Base-by-base conservation (phyloP, 1,284 basidiomycete species). In the Sporisorium reilianum region DNA sequence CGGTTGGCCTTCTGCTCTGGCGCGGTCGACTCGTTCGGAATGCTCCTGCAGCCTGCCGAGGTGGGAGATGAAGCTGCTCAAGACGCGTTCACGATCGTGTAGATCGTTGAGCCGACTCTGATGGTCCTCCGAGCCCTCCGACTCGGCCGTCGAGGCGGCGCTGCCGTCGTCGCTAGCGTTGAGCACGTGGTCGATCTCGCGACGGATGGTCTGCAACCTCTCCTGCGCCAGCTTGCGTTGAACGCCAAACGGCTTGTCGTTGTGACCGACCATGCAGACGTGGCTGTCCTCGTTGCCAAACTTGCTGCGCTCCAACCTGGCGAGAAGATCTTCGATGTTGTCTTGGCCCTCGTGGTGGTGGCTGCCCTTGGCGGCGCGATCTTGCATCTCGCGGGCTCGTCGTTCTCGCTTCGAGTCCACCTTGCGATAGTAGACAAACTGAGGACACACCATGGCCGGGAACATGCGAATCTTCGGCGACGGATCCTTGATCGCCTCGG, bases 261-360 rank as follows among this genome's bases (percentile, higher is more conserved):
- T 68, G 11, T 65, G 60, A n/a, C 82, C 82, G 1, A 84, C 77
- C 57, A 93, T 88, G 85, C 96, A 99, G 5, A 89, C 88, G 84
- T 99, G 96, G 1, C 92, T 91, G 62, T 89, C 86, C 84, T 99
- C 95, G 54, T 89, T 87, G 0, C 95, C 95, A 82, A 99, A 99
- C 85, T 96, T 97, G 57, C 87, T 87, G 28, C 58, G 72, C 44
- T 81, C 79, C 4, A 77, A 51, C 32, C 65, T 64, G 34, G 45
- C 32, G 18, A 68, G 57, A 23, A 77, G 46, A 14, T 61, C 67
- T 40, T 77, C 75, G 38, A 58, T 50, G 16, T 70, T 59, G 48
- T 28, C 41, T 6, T 32, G 46, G 9, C 28, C 38, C 6, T 51
- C 49, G 53, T 23, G 20, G 22, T n/a, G 34, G n/a, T n/a, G 22